Evolutionary conservation across 169 alveolate species (phyloP).

Genomic region (Cryptosporidium baileyi): DNA sequence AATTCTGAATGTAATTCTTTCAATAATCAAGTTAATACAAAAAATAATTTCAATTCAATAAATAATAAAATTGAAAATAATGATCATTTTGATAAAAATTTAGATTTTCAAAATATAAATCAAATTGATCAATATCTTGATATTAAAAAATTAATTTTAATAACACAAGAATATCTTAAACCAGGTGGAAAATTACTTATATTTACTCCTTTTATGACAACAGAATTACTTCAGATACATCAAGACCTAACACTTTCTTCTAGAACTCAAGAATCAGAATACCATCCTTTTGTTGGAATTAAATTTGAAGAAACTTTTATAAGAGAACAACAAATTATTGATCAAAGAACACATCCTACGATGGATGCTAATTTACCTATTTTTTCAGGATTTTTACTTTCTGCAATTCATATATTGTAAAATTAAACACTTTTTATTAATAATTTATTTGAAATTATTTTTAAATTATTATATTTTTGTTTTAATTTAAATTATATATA

Average conservation of each 20-base stretch:
- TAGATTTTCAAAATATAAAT: background rate
- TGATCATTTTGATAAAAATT: background rate
- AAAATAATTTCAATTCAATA: background rate
- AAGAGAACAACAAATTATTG: slow-evolving; percentile 55
- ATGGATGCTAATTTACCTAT: slow-evolving; percentile 67
- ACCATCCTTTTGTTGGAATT: slow-evolving; percentile 45
- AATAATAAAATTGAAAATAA: background rate
- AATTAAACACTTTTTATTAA: too few relatives aligned
- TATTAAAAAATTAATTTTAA: background rate
- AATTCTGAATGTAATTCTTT: background rate
- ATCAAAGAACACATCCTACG: slow-evolving; percentile 67
- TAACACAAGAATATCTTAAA: slow-evolving; percentile 47
- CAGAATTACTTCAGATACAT: slow-evolving; percentile 50
- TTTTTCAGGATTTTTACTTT: slow-evolving; percentile 51
- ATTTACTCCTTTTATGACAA: slow-evolving; percentile 60
- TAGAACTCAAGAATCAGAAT: slow-evolving; percentile 15
- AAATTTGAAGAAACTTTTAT: slow-evolving; percentile 63
- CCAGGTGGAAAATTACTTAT: slow-evolving; percentile 53
- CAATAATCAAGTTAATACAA: background rate
- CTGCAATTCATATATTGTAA: slow-evolving; percentile 42
- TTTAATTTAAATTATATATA: background rate
- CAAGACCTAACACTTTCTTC: slow-evolving; percentile 43
- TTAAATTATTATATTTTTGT: background rate
- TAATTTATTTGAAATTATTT: too few relatives aligned
- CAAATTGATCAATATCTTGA: background rate